Evolutionary conservation across 768 basidiomycete species (phyloP).

Genomic region (Kwoniella botswanensis): DNA sequence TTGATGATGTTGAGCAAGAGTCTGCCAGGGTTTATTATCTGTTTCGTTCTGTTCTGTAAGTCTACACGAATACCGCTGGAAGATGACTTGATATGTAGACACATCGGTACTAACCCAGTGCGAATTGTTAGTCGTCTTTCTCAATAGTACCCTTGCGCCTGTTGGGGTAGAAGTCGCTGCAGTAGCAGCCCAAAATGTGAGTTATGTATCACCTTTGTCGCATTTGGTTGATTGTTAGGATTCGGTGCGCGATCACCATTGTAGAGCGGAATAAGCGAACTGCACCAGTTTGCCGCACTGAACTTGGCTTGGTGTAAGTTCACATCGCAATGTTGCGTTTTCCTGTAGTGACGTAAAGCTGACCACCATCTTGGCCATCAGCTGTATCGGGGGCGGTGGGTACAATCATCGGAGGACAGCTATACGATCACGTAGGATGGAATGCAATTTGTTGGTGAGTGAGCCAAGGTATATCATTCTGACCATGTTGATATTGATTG

Average conservation of each 20-base stretch:
- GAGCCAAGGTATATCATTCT: not conserved
- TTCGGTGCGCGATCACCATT: too few species aligned
- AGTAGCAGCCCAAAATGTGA: constrained; percentile 18
- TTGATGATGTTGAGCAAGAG: constrained; percentile 25
- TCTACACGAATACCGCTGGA: not conserved
- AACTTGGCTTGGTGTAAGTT: constrained; percentile 29
- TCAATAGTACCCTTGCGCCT: constrained; percentile 10
- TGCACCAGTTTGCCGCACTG: constrained; percentile 37
- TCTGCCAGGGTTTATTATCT: constrained; percentile 30
- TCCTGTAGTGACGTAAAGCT: not conserved
- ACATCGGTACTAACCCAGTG: not conserved
- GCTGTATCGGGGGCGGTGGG: constrained; percentile 22
- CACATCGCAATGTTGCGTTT: not conserved
- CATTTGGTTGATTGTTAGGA: too few species aligned
- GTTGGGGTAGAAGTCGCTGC: constrained; percentile 23
- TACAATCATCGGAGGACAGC: constrained; percentile 30
- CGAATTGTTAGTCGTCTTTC: constrained; percentile 12
- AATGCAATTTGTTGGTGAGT: constrained; percentile 29
- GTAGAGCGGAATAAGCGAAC: constrained; percentile 26
- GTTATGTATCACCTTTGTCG: not conserved
- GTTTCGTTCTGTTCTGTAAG: constrained; percentile 27
- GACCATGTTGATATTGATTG: not conserved
- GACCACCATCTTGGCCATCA: not conserved
- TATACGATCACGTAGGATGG: constrained; percentile 36
- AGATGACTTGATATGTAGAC: not conserved